phyloP scores from a whole-genome alignment of 495 filamentous ascomycete species.

The Penicillium bovifimosum region DNA sequence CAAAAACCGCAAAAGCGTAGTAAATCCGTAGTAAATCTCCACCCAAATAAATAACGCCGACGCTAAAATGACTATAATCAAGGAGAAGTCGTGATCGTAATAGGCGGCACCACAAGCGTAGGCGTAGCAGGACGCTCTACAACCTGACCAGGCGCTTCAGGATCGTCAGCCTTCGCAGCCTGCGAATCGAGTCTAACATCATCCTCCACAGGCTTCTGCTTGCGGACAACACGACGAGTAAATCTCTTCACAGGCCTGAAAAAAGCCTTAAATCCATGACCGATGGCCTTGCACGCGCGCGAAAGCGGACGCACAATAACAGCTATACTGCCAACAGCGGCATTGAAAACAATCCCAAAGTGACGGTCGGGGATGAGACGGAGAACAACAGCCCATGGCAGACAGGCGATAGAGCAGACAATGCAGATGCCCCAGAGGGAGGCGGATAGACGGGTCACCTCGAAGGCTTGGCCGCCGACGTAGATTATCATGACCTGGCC shows the following conservation, averaged over 20 bases:
- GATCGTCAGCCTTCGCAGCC: not conserved
- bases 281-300: conserved; percentile 17
- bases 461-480: conserved; percentile 68
- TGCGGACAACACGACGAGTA: conserved; percentile 13
- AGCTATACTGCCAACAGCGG: conserved; percentile 17
- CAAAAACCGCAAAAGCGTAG: not conserved
- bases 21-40: not conserved
- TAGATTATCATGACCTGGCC: conserved; percentile 79
- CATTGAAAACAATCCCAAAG: conserved; percentile 41
- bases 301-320: conserved; percentile 29
- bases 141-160: conserved; percentile 8
- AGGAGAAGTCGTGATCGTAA: conserved; percentile 34
- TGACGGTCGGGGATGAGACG: conserved; percentile 60
- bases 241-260: conserved; percentile 24
- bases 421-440: conserved; percentile 75
- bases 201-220: not conserved
- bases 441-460: conserved; percentile 59
- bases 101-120: conserved; percentile 28
- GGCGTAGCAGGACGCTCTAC: conserved; percentile 20
- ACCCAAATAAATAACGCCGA: not conserved
- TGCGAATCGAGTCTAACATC: not conserved
- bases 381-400: conserved; percentile 67
- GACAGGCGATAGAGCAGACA: conserved; percentile 62
- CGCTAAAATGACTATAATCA: conserved; percentile 8
- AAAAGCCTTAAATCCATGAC: conserved; percentile 11